phyloP scores from a whole-genome alignment of 805 yeast species.

The Ogataea saltuana region DNA sequence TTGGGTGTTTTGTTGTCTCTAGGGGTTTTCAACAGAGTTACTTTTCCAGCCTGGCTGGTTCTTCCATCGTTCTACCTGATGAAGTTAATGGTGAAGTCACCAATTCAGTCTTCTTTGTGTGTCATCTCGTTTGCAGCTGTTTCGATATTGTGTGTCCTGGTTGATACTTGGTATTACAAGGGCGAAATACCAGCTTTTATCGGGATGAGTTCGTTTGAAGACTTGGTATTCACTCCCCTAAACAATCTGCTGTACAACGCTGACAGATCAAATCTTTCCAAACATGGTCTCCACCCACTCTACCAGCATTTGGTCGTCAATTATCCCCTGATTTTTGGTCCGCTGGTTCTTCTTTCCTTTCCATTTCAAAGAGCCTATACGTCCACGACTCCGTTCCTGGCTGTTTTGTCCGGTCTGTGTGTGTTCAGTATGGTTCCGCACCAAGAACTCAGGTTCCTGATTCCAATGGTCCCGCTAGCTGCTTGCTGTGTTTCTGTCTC shows the following conservation, averaged over 20 bases:
- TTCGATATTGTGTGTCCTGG: slow-evolving; percentile 39
- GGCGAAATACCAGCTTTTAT: slow-evolving; percentile 16
- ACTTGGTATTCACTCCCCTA: slow-evolving; percentile 64
- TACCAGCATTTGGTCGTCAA: slow-evolving; percentile 75
- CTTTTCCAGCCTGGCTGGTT: slow-evolving; percentile 74
- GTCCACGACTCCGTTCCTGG: slow-evolving; percentile 55
- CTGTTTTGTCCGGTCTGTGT: slow-evolving; percentile 61
- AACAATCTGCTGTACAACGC: slow-evolving; percentile 78
- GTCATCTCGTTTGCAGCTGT: slow-evolving; percentile 41
- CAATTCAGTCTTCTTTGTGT: slow-evolving; percentile 38
- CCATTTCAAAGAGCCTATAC: slow-evolving; percentile 43
- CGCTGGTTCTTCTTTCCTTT: slow-evolving; percentile 52
- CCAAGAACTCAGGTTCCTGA: slow-evolving; percentile 87
- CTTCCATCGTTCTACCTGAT: slow-evolving; percentile 57
- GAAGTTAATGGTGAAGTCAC: slow-evolving; percentile 38
- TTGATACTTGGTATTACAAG: slow-evolving; percentile 52
- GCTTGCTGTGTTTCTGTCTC: slow-evolving; percentile 48
- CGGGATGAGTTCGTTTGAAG: no score
- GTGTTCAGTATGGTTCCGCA: slow-evolving; percentile 78
- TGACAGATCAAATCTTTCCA: slow-evolving; percentile 54
- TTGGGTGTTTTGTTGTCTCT: slow-evolving; percentile 56
- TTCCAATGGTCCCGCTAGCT: slow-evolving; percentile 74
- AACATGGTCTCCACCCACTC: slow-evolving; percentile 82
- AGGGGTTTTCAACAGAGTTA: slow-evolving; percentile 83
- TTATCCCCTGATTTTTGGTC: slow-evolving; percentile 82